phyloP scores from a whole-genome alignment of 257 asterid genomes.

The Primulina tabacum region DNA sequence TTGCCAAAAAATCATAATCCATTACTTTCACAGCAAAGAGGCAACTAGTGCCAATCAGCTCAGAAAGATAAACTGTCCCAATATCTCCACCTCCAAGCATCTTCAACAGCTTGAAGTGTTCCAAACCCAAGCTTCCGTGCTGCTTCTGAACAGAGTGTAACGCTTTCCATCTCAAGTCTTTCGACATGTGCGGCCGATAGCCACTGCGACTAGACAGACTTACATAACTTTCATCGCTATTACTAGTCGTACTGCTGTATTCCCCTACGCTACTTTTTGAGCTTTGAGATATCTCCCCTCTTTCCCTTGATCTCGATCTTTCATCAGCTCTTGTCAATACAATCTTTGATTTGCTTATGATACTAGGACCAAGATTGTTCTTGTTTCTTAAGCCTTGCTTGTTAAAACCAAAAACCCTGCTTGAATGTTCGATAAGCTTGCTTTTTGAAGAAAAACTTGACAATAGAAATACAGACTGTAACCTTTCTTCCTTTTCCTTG shows the following conservation, averaged over 20 bases:
- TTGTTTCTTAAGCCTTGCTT: conserved; percentile 11
- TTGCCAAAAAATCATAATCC: conserved; percentile 55
- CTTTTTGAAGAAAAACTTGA: neutral
- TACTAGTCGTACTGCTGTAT: conserved; percentile 69
- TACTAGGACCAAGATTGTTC: conserved; percentile 25
- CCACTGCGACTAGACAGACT: conserved; percentile 70
- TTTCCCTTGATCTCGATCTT: conserved; percentile 53
- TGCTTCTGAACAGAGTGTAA: conserved; percentile 57
- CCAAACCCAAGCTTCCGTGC: conserved; percentile 55
- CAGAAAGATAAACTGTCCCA: conserved; percentile 73
- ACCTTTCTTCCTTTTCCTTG: neutral
- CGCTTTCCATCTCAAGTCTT: conserved; percentile 88
- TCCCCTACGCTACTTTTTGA: conserved; percentile 82
- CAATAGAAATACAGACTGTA: neutral
- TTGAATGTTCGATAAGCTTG: neutral
- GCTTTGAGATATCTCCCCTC: conserved; percentile 69
- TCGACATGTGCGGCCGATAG: conserved; percentile 76
- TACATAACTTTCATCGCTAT: conserved; percentile 65
- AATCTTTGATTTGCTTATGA: conserved; percentile 34
- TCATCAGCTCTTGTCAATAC: conserved; percentile 39
- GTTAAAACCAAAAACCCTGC: neutral
- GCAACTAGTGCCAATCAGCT: conserved; percentile 69
- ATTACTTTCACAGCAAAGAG: conserved; percentile 79
- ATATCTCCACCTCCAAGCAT: conserved; percentile 90
- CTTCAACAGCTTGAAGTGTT: conserved; percentile 63